Conservation (phyloP, 1,284 basidiomycete species). For the Tilletia horrida region DNA sequence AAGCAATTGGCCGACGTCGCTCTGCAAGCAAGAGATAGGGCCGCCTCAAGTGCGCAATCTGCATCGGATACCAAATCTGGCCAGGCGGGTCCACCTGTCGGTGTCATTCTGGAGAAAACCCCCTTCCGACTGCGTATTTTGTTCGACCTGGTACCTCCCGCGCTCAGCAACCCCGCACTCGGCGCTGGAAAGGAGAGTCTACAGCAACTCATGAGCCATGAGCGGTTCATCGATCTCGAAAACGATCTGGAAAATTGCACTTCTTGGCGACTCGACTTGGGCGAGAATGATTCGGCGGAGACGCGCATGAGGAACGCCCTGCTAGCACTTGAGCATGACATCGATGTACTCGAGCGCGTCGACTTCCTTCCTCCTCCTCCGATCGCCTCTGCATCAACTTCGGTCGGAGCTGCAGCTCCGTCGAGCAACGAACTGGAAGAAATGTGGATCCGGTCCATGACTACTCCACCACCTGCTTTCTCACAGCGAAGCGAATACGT, state of each 20-base stretch:
- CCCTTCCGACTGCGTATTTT: background rate
- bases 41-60: background rate
- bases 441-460: background rate
- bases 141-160: background rate
- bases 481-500: conserved; percentile 31
- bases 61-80: background rate
- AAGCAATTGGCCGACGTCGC: background rate
- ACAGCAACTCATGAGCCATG: conserved; percentile 13
- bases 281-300: conserved; percentile 66
- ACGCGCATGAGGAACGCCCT: conserved; percentile 71
- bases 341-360: conserved; percentile 55
- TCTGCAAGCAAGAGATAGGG: too few relatives aligned
- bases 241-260: conserved; percentile 39
- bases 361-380: conserved; percentile 22
- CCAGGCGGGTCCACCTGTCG: background rate
- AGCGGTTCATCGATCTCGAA: conserved; percentile 31
- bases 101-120: conserved; percentile 2
- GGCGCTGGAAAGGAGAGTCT: background rate
- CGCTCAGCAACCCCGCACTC: background rate
- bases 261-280: conserved; percentile 66
- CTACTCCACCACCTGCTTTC: background rate
- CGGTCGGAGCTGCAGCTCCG: too few relatives aligned
- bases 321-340: conserved; percentile 63
- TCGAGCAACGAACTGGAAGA: background rate
- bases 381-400: background rate